These are phyloP conservation scores for Actinidia polygama DNA, from an alignment of 179 eudicot genomes.

Conservation along the genomic window DNA sequence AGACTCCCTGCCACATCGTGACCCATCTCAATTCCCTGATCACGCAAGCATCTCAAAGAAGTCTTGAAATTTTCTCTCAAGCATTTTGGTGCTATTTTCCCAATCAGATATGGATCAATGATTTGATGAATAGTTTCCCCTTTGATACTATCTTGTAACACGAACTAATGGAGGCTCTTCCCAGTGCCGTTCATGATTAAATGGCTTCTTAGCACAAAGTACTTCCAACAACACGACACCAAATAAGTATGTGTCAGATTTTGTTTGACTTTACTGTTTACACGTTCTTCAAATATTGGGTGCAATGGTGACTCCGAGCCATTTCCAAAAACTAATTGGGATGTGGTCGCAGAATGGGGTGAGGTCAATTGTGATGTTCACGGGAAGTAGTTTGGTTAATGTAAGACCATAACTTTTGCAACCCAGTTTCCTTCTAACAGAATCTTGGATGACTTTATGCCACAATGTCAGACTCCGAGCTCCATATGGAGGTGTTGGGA, in stretches of 20 bases:
- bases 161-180: neutral
- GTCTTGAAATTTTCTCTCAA: neutral
- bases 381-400: neutral
- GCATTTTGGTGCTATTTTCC: slow-evolving; percentile 21
- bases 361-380: neutral
- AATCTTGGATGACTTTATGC: neutral
- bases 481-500: neutral
- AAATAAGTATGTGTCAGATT: neutral
- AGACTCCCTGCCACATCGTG: neutral
- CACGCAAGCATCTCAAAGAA: no score
- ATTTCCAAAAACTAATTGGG: no score
- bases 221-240: neutral
- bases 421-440: neutral
- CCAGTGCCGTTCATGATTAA: no score
- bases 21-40: no score
- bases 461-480: neutral
- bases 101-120: slow-evolving; percentile 37
- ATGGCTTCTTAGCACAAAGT: neutral
- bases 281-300: no score
- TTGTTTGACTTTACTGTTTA: neutral
- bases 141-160: neutral
- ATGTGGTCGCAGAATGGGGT: no score
- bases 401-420: neutral
- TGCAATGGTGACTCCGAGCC: no score
- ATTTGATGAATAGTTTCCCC: slow-evolving; percentile 20